Evolutionary conservation across 164 flowering plant genomes (phyloP).

Genomic region (Piper longum): DNA sequence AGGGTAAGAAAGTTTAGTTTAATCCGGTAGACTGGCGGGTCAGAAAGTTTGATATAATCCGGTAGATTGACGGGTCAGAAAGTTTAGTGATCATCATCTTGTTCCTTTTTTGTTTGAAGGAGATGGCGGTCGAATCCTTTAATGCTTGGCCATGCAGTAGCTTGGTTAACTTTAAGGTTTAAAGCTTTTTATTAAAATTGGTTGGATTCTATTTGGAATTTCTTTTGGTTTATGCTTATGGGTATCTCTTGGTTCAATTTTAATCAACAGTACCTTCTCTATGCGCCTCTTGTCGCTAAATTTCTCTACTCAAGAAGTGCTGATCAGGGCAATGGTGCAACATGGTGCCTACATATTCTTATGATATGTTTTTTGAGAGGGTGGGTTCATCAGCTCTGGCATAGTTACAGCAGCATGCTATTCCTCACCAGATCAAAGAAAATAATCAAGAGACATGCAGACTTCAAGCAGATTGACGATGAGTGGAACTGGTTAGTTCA

Average conservation of each 20-base stretch:
- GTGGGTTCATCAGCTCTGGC: constrained; percentile 38
- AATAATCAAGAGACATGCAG: constrained; percentile 37
- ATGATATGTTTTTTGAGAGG: constrained; percentile 39
- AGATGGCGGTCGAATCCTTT: constrained; percentile 12
- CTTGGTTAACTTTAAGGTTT: constrained; percentile 19
- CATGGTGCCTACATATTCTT: constrained; percentile 55
- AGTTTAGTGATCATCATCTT: not conserved
- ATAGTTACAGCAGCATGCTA: constrained; percentile 28
- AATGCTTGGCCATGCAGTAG: constrained; percentile 25
- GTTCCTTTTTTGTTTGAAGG: not conserved
- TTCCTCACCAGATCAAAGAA: constrained; percentile 40
- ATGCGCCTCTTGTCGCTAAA: constrained; percentile 53
- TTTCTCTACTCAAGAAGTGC: constrained; percentile 16
- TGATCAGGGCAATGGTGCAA: constrained; percentile 9
- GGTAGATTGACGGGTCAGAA: not conserved
- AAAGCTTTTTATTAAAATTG: not conserved
- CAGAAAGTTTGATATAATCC: not conserved
- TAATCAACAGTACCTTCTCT: constrained; percentile 44
- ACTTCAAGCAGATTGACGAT: constrained; percentile 60
- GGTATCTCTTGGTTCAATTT: not conserved
- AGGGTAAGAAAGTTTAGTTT: too few species aligned
- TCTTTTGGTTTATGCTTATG: not conserved
- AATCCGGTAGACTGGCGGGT: too few species aligned
- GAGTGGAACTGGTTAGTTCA: constrained; percentile 69
- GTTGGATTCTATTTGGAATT: not conserved